Evolutionary conservation across 345 rosid genomes (phyloP).

Genomic region (Hibiscus tridactylites): DNA sequence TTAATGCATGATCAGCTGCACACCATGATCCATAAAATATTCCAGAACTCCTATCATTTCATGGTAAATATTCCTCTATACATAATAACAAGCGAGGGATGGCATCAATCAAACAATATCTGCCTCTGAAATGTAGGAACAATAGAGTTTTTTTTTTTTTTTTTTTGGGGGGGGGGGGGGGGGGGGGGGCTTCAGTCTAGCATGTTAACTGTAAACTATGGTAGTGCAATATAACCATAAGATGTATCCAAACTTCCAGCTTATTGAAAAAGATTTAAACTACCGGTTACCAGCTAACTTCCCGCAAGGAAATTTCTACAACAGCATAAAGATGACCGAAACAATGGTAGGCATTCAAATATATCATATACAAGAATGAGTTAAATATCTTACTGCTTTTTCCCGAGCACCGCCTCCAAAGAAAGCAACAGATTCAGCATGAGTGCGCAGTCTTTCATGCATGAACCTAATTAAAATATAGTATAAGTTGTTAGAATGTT

Average conservation of each 20-base stretch:
- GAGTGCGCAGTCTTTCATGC: slow-evolving; percentile 95
- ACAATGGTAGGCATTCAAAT: background rate
- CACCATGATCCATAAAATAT: background rate
- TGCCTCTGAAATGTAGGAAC: background rate
- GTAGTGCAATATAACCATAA: background rate
- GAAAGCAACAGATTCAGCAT: slow-evolving; percentile 98
- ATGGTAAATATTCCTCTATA: background rate
- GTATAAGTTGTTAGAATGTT: slow-evolving; percentile 10
- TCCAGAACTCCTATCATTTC: background rate
- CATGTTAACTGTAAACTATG: background rate
- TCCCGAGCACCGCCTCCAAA: slow-evolving; percentile 99
- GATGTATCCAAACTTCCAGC: background rate
- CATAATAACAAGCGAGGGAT: background rate
- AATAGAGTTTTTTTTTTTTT: background rate
- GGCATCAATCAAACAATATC: background rate
- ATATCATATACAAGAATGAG: background rate
- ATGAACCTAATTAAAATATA: slow-evolving; percentile 59
- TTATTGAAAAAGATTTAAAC: background rate
- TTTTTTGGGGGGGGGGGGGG: too few species aligned
- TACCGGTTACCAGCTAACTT: background rate
- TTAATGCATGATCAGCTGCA: background rate
- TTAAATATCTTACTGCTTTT: slow-evolving; percentile 69
- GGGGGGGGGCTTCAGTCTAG: background rate
- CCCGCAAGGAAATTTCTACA: background rate
- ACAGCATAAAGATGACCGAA: background rate